Evolutionary conservation across 306 rosid species (phyloP).

Genomic region (Calophaca sinica): DNA sequence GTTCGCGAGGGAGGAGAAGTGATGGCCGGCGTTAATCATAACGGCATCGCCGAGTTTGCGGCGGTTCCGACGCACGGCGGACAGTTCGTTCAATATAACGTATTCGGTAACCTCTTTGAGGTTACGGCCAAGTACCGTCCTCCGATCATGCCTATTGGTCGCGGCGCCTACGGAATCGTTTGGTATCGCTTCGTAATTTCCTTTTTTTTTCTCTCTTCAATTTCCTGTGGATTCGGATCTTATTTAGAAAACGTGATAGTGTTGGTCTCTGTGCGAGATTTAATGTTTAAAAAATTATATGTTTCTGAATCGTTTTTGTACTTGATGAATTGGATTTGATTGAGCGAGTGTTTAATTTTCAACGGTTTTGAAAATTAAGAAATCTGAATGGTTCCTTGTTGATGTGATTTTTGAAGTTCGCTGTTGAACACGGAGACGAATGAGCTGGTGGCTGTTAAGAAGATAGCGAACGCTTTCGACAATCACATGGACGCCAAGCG

Average conservation of each 20-base stretch:
- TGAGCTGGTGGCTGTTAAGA: conserved; percentile 93
- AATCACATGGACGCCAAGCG: conserved; percentile 99
- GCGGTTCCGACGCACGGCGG: conserved; percentile 82
- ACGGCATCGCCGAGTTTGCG: conserved; percentile 65
- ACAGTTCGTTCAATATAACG: conserved; percentile 78
- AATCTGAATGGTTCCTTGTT: conserved; percentile 38
- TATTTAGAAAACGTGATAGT: no score
- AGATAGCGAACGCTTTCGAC: conserved; percentile 93
- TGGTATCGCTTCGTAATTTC: conserved; percentile 60
- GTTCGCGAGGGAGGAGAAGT: background rate
- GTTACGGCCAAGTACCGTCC: conserved; percentile 85
- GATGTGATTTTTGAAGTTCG: conserved; percentile 66
- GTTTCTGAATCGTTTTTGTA: conserved; percentile 19
- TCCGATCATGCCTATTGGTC: conserved; percentile 96
- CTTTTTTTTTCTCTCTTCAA: background rate
- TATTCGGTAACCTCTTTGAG: conserved; percentile 90
- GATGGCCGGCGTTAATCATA: conserved; percentile 69
- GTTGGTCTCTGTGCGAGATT: no score
- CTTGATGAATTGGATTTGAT: background rate
- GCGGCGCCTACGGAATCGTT: conserved; percentile 97
- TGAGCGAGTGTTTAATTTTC: background rate
- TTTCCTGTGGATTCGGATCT: background rate
- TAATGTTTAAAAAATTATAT: no score
- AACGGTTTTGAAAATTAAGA: conserved; percentile 17
- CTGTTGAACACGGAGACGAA: conserved; percentile 87